Evolutionary conservation across 2,329 filamentous ascomycete species (phyloP).

Genomic region (Paramyrothecium roridum): DNA sequence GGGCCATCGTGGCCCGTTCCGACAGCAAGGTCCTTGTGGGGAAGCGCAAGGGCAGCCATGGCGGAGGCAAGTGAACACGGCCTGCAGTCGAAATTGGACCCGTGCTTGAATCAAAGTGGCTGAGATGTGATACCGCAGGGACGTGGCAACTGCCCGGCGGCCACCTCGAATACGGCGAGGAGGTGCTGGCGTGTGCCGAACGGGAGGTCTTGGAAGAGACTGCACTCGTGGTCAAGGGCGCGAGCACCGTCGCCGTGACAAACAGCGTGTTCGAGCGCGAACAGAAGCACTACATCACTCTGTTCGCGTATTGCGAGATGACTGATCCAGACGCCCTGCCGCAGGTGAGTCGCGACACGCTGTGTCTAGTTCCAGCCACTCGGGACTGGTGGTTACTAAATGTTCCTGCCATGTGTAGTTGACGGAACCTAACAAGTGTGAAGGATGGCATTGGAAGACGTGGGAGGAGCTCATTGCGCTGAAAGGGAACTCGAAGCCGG

Average conservation of each 20-base stretch:
- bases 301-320: conserved; percentile 60
- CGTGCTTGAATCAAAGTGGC: conserved; percentile 9
- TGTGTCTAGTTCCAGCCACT: neutral
- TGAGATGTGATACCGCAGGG: conserved; percentile 30
- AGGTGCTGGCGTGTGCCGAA: conserved; percentile 56
- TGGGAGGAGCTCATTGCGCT: conserved; percentile 37
- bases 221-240: conserved; percentile 50
- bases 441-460: conserved; percentile 44
- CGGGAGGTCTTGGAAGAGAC: conserved; percentile 73
- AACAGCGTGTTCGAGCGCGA: conserved; percentile 61
- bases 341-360: conserved; percentile 38
- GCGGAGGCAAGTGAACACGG: conserved; percentile 33
- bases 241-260: conserved; percentile 57
- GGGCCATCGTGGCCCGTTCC: conserved; percentile 39
- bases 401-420: conserved; percentile 16
- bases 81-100: neutral
- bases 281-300: conserved; percentile 71
- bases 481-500: conserved; percentile 9
- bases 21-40: conserved; percentile 45
- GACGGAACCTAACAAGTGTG: conserved; percentile 49
- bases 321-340: conserved; percentile 45
- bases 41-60: conserved; percentile 45
- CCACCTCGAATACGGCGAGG: conserved; percentile 69
- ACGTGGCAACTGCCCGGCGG: conserved; percentile 70
- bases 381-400: neutral